phyloP scores from a whole-genome alignment of 2,329 filamentous ascomycete species.

The Balansia obtecta region DNA sequence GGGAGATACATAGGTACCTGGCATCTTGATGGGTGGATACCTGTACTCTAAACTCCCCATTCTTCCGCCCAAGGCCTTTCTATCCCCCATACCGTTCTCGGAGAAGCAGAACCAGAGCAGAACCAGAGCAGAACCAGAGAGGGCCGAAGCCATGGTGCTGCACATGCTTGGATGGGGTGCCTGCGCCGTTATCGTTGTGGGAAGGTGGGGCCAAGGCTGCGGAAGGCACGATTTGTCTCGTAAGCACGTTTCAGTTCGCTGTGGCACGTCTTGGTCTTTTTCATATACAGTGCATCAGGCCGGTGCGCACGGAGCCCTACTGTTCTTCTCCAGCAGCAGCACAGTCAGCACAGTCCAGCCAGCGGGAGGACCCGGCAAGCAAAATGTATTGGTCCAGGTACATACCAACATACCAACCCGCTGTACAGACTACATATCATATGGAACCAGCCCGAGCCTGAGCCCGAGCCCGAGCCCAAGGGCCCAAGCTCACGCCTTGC shows the following conservation, averaged over 20 bases:
- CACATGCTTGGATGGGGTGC: not conserved
- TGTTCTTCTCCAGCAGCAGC: slow-evolving; percentile 1
- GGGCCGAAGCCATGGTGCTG: too few species aligned
- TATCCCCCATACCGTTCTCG: too few species aligned
- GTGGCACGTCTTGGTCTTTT: too few species aligned
- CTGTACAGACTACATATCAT: not conserved
- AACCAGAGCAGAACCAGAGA: too few species aligned
- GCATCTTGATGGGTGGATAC: too few species aligned
- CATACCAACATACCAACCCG: too few species aligned
- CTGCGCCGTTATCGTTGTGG: slow-evolving; percentile 3
- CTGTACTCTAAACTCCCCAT: too few species aligned
- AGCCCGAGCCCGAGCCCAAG: not conserved
- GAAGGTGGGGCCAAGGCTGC: not conserved
- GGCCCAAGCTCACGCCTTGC: slow-evolving; percentile 1
- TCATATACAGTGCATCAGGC: not conserved
- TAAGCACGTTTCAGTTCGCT: not conserved
- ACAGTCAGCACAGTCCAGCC: not conserved
- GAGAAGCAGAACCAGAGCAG: too few species aligned
- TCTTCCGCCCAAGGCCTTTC: not conserved
- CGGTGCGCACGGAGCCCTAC: not conserved
- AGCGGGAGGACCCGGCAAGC: slow-evolving; percentile 7
- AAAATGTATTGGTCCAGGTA: not conserved
- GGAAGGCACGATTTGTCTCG: not conserved
- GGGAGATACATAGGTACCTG: too few species aligned
- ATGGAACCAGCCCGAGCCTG: not conserved